Conservation (phyloP, 495 filamentous ascomycete species). For the Daldinia childiae region DNA sequence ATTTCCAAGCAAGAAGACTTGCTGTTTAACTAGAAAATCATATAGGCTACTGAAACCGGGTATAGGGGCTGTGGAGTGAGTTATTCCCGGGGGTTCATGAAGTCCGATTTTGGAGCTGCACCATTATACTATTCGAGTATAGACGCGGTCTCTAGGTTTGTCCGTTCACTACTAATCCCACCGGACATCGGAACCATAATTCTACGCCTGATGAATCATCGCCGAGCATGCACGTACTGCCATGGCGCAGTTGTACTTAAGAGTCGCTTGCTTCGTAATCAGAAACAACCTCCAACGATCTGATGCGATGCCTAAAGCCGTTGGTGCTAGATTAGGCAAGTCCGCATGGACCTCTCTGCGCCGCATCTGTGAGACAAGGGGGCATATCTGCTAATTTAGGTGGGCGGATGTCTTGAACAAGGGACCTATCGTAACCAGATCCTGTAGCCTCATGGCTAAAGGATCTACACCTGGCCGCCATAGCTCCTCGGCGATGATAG, state of each 20-base stretch:
- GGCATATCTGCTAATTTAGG: neutral
- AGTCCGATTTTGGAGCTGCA: neutral
- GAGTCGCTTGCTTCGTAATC: neutral
- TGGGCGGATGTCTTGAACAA: neutral
- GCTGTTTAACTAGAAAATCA: too few relatives aligned
- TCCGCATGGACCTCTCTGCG: neutral
- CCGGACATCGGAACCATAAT: neutral
- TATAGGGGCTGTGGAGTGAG: neutral
- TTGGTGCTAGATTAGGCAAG: neutral
- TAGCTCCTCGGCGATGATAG: neutral
- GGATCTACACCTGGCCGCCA: neutral
- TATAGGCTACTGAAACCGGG: neutral
- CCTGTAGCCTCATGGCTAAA: neutral
- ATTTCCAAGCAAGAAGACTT: neutral
- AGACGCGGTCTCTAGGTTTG: conserved; percentile 10
- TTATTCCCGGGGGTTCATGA: neutral
- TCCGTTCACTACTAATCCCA: conserved; percentile 12
- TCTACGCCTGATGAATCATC: neutral
- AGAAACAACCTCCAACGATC: neutral
- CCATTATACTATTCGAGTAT: conserved; percentile 17
- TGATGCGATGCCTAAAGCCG: neutral
- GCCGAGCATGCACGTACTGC: neutral
- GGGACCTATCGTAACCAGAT: neutral
- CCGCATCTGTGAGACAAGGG: neutral
- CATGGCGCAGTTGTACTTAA: neutral